These are phyloP conservation scores for Westerdykella sp. DNA, from an alignment of 2,329 filamentous ascomycete genomes.

Conservation along the genomic window DNA sequence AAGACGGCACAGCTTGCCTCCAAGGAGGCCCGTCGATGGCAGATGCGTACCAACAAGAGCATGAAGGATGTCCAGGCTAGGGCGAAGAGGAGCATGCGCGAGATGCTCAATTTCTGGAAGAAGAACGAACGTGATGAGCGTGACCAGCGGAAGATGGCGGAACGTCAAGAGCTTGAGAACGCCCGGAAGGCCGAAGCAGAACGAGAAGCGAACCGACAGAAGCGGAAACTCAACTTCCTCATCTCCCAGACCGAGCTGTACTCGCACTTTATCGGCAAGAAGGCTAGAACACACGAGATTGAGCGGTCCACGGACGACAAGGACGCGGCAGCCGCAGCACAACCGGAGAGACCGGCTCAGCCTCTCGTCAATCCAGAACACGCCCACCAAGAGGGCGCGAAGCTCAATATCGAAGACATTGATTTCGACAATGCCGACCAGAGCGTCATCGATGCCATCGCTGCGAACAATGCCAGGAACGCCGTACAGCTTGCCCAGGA, in stretches of 20 bases:
- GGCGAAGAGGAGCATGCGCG: conserved; percentile 96
- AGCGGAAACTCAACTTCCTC: conserved; percentile 97
- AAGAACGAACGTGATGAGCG: conserved; percentile 96
- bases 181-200: conserved; percentile 96
- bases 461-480: conserved; percentile 92
- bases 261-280: conserved; percentile 98
- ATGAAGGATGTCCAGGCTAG: conserved; percentile 95
- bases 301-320: conserved; percentile 83
- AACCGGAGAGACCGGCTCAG: conserved; percentile 27
- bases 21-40: conserved; percentile 96
- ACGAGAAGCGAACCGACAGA: conserved; percentile 93
- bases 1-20: conserved; percentile 96
- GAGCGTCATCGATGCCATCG: conserved; percentile 69
- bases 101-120: conserved; percentile 99
- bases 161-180: conserved; percentile 92
- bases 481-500: conserved; percentile 92
- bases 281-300: conserved; percentile 95
- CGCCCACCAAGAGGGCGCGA: conserved; percentile 50
- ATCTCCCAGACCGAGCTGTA: conserved; percentile 98
- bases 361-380: conserved; percentile 45
- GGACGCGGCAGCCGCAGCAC: conserved; percentile 41
- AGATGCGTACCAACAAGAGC: conserved; percentile 95
- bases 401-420: conserved; percentile 88
- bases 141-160: conserved; percentile 85
- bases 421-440: conserved; percentile 97